These are phyloP conservation scores for Closterium sp. DNA, from an alignment of 139 green algal species.

Conservation along the genomic window DNA sequence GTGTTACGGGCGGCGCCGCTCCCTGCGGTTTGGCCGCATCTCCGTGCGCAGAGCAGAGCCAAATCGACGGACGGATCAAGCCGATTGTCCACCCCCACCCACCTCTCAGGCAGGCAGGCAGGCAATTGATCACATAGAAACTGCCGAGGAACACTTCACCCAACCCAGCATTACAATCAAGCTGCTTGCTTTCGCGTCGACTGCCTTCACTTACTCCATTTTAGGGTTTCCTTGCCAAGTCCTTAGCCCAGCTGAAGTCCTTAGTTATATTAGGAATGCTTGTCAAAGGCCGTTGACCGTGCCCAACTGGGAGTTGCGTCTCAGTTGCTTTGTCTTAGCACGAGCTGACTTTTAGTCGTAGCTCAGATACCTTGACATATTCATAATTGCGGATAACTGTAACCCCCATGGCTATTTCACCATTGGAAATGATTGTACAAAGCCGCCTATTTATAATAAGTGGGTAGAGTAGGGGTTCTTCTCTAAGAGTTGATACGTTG, in stretches of 20 bases:
- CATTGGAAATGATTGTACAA: not conserved
- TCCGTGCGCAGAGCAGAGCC: too few relatives aligned
- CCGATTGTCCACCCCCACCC: too few relatives aligned
- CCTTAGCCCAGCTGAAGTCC: not conserved
- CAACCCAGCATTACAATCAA: not conserved
- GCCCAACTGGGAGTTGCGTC: not conserved
- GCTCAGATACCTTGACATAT: not conserved
- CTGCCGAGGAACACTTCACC: not conserved
- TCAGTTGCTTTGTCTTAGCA: not conserved
- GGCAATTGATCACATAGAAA: not conserved
- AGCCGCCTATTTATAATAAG: not conserved
- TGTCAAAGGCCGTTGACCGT: too few relatives aligned
- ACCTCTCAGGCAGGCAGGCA: too few relatives aligned
- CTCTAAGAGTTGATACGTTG: not conserved
- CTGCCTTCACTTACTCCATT: not conserved
- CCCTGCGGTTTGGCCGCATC: not conserved
- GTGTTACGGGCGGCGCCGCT: not conserved
- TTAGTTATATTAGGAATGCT: not conserved
- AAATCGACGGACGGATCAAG: too few relatives aligned
- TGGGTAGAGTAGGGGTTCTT: not conserved
- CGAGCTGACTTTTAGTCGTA: not conserved
- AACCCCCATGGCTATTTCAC: not conserved
- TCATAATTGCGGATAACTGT: not conserved
- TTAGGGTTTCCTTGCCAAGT: not conserved
- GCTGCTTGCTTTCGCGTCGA: not conserved